phyloP scores from a whole-genome alignment of 495 filamentous ascomycete genomes.

The Tuber indicum region DNA sequence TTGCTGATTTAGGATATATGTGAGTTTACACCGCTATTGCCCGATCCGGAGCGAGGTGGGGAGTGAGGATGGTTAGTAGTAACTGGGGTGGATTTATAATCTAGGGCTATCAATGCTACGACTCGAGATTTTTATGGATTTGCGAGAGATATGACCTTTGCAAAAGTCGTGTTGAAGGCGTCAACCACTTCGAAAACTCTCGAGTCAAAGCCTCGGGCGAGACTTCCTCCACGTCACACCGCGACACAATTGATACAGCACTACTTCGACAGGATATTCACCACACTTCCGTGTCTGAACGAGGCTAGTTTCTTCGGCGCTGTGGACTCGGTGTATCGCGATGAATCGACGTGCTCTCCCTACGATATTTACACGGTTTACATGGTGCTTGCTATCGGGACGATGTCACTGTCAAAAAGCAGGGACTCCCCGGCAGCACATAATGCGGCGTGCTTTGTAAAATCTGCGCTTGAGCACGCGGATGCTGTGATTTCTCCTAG shows the following conservation, averaged over 20 bases:
- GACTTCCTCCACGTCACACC: constrained; percentile 59
- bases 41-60: not conserved
- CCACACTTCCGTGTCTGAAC: constrained; percentile 70
- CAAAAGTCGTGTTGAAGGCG: constrained; percentile 66
- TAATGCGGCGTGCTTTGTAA: constrained; percentile 42
- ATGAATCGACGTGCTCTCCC: constrained; percentile 56
- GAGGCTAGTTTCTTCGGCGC: constrained; percentile 68
- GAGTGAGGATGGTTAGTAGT: constrained; percentile 8
- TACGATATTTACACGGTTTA: constrained; percentile 78
- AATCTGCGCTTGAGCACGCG: constrained; percentile 60
- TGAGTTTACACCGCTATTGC: constrained; percentile 44
- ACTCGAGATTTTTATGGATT: constrained; percentile 87
- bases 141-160: constrained; percentile 75
- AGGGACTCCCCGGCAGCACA: constrained; percentile 40
- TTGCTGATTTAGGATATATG: constrained; percentile 77
- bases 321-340: constrained; percentile 70
- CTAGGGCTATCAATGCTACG: constrained; percentile 80
- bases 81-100: constrained; percentile 7
- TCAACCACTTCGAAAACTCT: constrained; percentile 53
- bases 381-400: constrained; percentile 80
- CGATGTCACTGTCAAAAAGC: constrained; percentile 61
- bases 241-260: constrained; percentile 64
- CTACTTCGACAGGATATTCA: constrained; percentile 74
- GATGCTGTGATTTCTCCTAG: constrained; percentile 78
- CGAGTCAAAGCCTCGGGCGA: constrained; percentile 47